Evolutionary conservation across 1,284 basidiomycete genomes (phyloP).

Genomic region (Erythrobasidium hasegawianum): DNA sequence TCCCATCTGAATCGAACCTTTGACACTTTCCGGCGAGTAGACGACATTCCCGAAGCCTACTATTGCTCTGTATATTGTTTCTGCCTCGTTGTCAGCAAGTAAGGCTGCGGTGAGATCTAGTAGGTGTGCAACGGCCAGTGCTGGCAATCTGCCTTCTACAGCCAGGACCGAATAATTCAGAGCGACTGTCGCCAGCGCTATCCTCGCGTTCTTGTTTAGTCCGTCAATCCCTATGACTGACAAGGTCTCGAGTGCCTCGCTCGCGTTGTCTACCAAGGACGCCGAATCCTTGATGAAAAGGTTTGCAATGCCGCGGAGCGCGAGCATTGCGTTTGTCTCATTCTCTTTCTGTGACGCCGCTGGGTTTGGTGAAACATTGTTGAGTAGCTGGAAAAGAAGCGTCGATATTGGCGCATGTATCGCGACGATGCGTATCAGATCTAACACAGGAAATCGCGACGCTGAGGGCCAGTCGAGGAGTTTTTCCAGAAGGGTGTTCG

Average conservation of each 20-base stretch:
- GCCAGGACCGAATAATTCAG: constrained; percentile 65
- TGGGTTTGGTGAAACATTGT: constrained; percentile 24
- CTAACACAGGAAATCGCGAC: constrained; percentile 84
- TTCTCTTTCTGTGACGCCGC: constrained; percentile 56
- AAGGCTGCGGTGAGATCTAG: constrained; percentile 40
- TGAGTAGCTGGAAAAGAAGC: constrained; percentile 38
- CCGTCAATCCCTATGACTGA: constrained; percentile 55
- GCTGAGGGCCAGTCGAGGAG: constrained; percentile 75
- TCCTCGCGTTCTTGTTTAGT: constrained; percentile 65
- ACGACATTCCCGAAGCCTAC: constrained; percentile 87
- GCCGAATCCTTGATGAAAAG: constrained; percentile 55
- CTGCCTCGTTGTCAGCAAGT: constrained; percentile 70
- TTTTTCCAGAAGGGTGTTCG: constrained; percentile 42
- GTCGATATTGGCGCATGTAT: constrained; percentile 57
- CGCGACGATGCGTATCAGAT: constrained; percentile 74
- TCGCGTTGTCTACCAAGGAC: constrained; percentile 43
- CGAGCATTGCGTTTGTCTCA: constrained; percentile 82
- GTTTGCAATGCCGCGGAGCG: constrained; percentile 77
- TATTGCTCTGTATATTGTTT: constrained; percentile 76
- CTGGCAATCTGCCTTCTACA: constrained; percentile 45
- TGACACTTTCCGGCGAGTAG: constrained; percentile 6
- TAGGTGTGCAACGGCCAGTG: constrained; percentile 41
- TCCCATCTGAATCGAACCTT: constrained; percentile 9
- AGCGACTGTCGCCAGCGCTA: constrained; percentile 68
- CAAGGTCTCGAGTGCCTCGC: constrained; percentile 59